Evolutionary conservation across 2,329 filamentous ascomycete species (phyloP), one percentile per base, ranked within the genome.

Genomic region (Akanthomyces dipterigenus): DNA sequence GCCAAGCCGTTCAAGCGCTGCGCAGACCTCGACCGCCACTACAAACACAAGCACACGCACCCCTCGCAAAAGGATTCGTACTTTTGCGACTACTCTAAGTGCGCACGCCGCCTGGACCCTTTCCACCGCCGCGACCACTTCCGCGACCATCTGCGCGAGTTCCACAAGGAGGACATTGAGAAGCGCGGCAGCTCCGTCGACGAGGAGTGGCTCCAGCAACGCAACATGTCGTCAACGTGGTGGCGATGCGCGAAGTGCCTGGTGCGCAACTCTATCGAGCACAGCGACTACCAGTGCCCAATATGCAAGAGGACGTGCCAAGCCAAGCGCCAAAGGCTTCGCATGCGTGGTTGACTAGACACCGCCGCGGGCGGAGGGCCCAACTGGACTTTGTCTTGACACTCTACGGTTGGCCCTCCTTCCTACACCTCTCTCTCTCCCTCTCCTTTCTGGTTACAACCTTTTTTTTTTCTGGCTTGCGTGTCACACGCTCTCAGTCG

Each of bases 231-330:
- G 24, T 62, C 62, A 3, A 70, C 66, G 3, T 84, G 81, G 81
- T 85, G 81, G 80, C 77, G 82, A 40, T 85, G 82, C 70, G 73
- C 75, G 55, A 78, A 78, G 63, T 85, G 82, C 66, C 76, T 85
- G 51, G 66, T 66, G 63, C 73, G 81, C 45, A 76, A 83, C 58
- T 65, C 70, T 57, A 70, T 80, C 63, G 70, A 71, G 20, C 68
- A 70, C 55, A 63, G 74, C 40, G 75, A 74, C 24, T 83, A 76
- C 66, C 72, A 75, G 48, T 85, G 82, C 68, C 71, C 73, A 5
- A 63, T 67, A 16, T 85, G 82, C 72, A 78, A 77, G 64, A 76
- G 69, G 14, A 66, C 69, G 3, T 81, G 80, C 67, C 80, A 83
- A 67, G 63, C 70, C 12, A 76, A 76, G 65, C 71, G 78, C 55